A percentile compares a stretch with the other conserved stretches of the same genome.
Evolutionary conservation across 768 basidiomycete genomes (phyloP).

Genomic region (Leccinum truebloodii): DNA sequence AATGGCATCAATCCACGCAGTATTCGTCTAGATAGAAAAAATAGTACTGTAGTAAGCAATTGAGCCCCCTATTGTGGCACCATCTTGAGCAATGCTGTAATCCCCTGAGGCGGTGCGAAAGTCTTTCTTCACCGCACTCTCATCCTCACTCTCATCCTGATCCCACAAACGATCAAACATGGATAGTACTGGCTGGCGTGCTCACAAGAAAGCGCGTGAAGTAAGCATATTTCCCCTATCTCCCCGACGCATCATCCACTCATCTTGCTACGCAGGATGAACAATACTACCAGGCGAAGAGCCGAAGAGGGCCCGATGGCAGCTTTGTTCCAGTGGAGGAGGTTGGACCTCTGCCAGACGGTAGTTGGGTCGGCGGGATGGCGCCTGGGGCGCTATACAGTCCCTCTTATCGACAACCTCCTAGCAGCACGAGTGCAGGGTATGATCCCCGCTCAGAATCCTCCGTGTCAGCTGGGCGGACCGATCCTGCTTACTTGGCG

Average conservation of each 20-base stretch:
- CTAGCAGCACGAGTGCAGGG: conserved; percentile 29
- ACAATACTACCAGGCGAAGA: conserved; percentile 23
- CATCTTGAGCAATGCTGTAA: conserved; percentile 1
- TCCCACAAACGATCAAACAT: conserved; percentile 36
- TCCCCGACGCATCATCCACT: not conserved
- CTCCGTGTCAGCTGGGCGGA: conserved; percentile 6
- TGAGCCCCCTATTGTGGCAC: not conserved
- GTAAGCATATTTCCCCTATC: conserved; percentile 31
- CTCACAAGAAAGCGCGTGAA: conserved; percentile 60
- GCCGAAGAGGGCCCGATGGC: conserved; percentile 49
- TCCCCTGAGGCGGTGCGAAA: not conserved
- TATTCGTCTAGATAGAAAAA: no score
- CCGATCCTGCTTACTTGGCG: conserved; percentile 40
- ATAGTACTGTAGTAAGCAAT: no score
- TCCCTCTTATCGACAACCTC: conserved; percentile 9
- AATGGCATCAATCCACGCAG: no score
- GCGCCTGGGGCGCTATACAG: conserved; percentile 35
- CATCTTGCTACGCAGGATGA: conserved; percentile 34
- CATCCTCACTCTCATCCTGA: not conserved
- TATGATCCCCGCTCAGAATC: conserved; percentile 24
- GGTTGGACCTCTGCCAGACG: conserved; percentile 60
- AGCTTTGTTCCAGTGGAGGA: conserved; percentile 56
- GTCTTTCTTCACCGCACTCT: not conserved
- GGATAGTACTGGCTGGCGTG: conserved; percentile 81
- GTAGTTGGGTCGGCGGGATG: conserved; percentile 57